Base-by-base conservation (phyloP, 2,329 filamentous ascomycete species). In the Phialophora chinensis region DNA sequence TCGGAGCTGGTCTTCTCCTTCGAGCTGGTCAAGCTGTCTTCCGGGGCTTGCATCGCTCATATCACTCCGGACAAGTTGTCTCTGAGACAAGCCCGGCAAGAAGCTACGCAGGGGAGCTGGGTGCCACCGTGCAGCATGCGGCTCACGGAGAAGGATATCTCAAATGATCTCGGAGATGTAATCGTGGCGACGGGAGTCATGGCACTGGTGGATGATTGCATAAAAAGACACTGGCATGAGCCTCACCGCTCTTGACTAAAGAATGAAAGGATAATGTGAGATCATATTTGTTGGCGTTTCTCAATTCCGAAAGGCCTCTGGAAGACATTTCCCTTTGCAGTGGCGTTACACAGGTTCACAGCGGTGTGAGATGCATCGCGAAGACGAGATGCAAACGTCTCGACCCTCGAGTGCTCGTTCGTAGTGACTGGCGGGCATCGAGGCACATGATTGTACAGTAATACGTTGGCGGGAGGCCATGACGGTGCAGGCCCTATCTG, bases 111-210 rank as follows among this genome's bases (percentile, higher is more conserved):
- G 71, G 93, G 93, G 59, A 92, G 91, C 64, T 98, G 94, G 93
- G 85, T 98, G 27, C 91, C 92, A 63, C 93, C 92, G 4, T 96
- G 91, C 76, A 91, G 91, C 73, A 89, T 98, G 88, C 93, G 92
- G 88, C 92, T 98, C 76, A 91, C 87, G 73, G 92, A 97, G 77
- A 80, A 87, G 66, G 84, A 83, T 17, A 84, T 95, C 66, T 83
- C 95, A 71, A 66, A 65, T 67, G 67, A 72, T 57, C 70, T 69
- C 33, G 56, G 49, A 72, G 96, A 93, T 77, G 90, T 96, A 71
- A 90, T 98, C 69, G 86, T 98, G 69, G 88, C 93, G 55, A 95
- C 93, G n/a, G 94, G 94, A 27, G 86, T 98, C 72, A 88, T 96
- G 73, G 88, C 91, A 7, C 87, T 98, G 53, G 90, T 96, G 60